Evolutionary conservation across 2,329 filamentous ascomycete genomes (phyloP).

Genomic region (Penicillium sp.): DNA sequence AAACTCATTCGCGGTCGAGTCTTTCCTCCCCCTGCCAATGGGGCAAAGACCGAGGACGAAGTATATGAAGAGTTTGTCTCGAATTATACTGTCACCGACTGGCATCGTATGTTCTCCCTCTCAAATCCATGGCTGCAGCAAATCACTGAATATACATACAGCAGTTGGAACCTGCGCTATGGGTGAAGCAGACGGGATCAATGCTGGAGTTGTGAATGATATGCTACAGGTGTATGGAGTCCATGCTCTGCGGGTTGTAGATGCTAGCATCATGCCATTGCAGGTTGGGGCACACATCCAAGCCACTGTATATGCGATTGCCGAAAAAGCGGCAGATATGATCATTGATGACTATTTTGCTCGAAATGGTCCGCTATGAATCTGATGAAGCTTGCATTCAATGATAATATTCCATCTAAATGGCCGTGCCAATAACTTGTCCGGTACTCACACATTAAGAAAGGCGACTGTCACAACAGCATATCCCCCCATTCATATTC

Average conservation of each 20-base stretch:
- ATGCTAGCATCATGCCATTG: conserved; percentile 37
- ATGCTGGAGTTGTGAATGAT: conserved; percentile 37
- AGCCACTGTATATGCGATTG: conserved; percentile 35
- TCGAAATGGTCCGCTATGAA: neutral
- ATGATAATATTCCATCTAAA: neutral
- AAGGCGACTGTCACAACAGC: neutral
- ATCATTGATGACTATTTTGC: conserved; percentile 17
- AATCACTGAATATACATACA: neutral
- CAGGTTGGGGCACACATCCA: conserved; percentile 30
- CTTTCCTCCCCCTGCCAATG: conserved; percentile 29
- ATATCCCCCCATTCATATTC: neutral
- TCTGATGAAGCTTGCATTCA: neutral
- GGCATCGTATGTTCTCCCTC: conserved; percentile 19
- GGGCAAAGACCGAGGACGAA: neutral
- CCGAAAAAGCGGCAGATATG: conserved; percentile 25
- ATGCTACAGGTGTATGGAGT: conserved; percentile 39
- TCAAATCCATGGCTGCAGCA: neutral
- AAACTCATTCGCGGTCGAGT: conserved; percentile 37
- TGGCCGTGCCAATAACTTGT: neutral
- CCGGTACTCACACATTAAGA: neutral
- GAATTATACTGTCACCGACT: conserved; percentile 22
- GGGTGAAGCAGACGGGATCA: conserved; percentile 30
- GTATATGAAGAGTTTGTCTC: conserved; percentile 12
- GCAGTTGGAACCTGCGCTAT: conserved; percentile 44
- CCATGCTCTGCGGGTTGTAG: conserved; percentile 36